phyloP scores from a whole-genome alignment of 2,329 filamentous ascomycete genomes.

The Fusarium neocosmosporiellum region DNA sequence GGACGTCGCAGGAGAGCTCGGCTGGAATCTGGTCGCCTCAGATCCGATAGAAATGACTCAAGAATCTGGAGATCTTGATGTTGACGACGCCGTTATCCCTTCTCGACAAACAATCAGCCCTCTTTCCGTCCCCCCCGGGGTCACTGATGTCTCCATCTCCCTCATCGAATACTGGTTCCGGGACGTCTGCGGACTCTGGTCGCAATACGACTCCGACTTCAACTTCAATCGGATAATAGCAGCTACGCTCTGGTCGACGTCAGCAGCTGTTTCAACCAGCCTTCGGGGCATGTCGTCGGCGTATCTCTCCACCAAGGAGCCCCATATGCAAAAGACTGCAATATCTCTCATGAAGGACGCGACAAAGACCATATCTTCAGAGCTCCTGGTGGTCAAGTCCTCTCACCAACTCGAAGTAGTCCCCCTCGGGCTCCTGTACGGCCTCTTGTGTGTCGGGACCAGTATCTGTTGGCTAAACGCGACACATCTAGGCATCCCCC shows the following conservation, averaged over 20 bases:
- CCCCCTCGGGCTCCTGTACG: constrained; percentile 51
- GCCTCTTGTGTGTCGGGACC: constrained; percentile 54
- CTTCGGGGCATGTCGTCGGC: constrained; percentile 55
- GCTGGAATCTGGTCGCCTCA: neutral
- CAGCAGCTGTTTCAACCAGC: constrained; percentile 52
- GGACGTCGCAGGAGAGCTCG: no score
- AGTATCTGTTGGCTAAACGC: constrained; percentile 55
- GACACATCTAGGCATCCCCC: constrained; percentile 45
- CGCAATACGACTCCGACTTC: constrained; percentile 52
- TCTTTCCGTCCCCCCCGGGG: constrained; percentile 7
- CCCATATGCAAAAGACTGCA: no score
- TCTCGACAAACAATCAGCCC: constrained; percentile 9
- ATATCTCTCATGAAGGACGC: constrained; percentile 50
- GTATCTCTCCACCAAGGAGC: constrained; percentile 45
- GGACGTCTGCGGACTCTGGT: constrained; percentile 54
- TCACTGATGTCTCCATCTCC: constrained; percentile 38
- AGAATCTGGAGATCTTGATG: neutral
- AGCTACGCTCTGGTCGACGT: constrained; percentile 50
- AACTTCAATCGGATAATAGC: constrained; percentile 54
- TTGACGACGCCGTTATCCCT: constrained; percentile 4
- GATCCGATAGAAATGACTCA: neutral
- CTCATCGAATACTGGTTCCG: constrained; percentile 53
- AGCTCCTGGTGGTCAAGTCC: constrained; percentile 41
- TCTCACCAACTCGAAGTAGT: constrained; percentile 32
- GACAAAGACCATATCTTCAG: constrained; percentile 47